Percentiles rank a stretch among this genome's conserved stretches.
Evolutionary conservation across 2,329 filamentous ascomycete species (phyloP).

Genomic region (Rutstroemia sp.): DNA sequence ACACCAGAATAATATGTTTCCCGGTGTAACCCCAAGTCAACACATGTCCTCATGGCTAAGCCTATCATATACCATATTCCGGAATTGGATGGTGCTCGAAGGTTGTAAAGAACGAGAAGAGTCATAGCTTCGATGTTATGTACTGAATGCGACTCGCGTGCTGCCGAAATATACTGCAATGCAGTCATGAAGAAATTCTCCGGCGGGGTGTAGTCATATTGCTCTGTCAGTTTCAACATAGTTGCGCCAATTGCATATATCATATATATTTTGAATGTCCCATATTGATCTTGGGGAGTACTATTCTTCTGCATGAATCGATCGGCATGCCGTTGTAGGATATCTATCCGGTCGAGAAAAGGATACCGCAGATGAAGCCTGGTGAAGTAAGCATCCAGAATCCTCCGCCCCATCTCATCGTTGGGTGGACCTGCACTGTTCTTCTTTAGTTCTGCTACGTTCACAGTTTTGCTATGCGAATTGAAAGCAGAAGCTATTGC

Average conservation of each 20-base stretch:
- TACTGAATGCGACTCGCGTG: slow-evolving; percentile 40
- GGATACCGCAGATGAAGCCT: slow-evolving; percentile 42
- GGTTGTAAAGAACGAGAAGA: slow-evolving; percentile 41
- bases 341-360: slow-evolving; percentile 39
- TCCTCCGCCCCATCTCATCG: slow-evolving; percentile 37
- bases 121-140: slow-evolving; percentile 47
- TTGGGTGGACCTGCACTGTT: slow-evolving; percentile 39
- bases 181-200: slow-evolving; percentile 43
- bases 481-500: slow-evolving; percentile 30
- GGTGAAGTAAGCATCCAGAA: slow-evolving; percentile 39
- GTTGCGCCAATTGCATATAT: slow-evolving; percentile 45
- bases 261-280: slow-evolving; percentile 44
- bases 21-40: slow-evolving; percentile 44
- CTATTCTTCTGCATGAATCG: slow-evolving; percentile 32
- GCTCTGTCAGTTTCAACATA: slow-evolving; percentile 40
- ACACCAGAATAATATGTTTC: slow-evolving; percentile 37
- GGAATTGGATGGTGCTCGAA: slow-evolving; percentile 42
- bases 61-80: slow-evolving; percentile 49
- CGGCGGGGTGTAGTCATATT: slow-evolving; percentile 33
- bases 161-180: slow-evolving; percentile 40
- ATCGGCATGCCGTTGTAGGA: slow-evolving; percentile 37
- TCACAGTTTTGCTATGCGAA: slow-evolving; percentile 19
- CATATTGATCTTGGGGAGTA: slow-evolving; percentile 36
- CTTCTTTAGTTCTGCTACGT: slow-evolving; percentile 33
- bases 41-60: slow-evolving; percentile 44